Evolutionary conservation across 306 rosid species (phyloP), one percentile per base, ranked within the genome.

Genomic region (Castanea mollissima): DNA sequence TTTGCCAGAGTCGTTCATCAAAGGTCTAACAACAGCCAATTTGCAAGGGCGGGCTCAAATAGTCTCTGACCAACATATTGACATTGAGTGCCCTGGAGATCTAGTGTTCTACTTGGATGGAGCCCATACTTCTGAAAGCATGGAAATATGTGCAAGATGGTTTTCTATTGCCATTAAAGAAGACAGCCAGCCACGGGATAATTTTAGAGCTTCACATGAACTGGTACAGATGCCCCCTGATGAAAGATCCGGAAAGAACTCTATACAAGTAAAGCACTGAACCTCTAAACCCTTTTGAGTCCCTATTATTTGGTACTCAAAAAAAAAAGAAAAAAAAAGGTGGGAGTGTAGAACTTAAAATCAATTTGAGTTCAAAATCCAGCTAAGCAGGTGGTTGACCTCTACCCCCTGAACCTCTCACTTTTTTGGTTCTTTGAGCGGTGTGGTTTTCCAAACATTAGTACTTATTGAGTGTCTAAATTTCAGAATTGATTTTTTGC

Each of bases 61-160:
- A 78, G 92, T 95, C 71, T 81, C 87, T 64, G 98, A 94, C 79
- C 81, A 67, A 86, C 79, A 38, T 68, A 25, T 74, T 75, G 76
- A 79, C 84, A 84, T 35, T 56, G 91, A 85, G 81, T 81, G 63
- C 72, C 80, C 87, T 38, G 88, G 88, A 78, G 89, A 88, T 71
- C 91, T 92, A 58, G 84, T 88, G 55, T 95, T 95, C 87, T 92
- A 85, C 86, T 74, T 95, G 86, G 99, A 95, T 76, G 99, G 98
- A 76, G 99, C 99, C 65, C 99, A 95, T 87, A 95, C 96, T 81
- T 97, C 98, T 20, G 97, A 95, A 89, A 95, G 98, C 84, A 78
- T 95, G 92, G 97, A 91, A 86, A 83, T 85, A 56, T 91, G 99
- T 81, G 97, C 92, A 19, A 89, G 78, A 78, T 95, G 99, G 99